Evolutionary conservation across 2,329 filamentous ascomycete genomes (phyloP).

Genomic region (Talaromyces verruculosus): DNA sequence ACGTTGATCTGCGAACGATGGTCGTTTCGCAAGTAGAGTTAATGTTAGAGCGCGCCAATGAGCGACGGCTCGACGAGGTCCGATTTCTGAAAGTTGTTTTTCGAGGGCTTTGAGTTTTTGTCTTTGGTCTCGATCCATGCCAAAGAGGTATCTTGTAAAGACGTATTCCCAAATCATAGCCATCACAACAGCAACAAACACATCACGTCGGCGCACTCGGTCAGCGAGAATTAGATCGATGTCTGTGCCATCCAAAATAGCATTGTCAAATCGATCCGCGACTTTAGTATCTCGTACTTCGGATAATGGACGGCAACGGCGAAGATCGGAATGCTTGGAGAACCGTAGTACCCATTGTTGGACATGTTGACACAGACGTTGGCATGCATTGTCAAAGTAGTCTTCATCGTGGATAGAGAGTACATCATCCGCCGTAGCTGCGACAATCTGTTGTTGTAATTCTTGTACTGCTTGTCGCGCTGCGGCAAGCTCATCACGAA

Average conservation of each 20-base stretch:
- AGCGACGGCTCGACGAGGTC: slow-evolving; percentile 82
- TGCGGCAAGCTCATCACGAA: slow-evolving; percentile 74
- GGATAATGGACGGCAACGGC: slow-evolving; percentile 75
- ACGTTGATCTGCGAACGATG: slow-evolving; percentile 77
- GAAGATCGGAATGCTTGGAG: slow-evolving; percentile 94
- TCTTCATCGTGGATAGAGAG: slow-evolving; percentile 82
- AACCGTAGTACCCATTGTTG: slow-evolving; percentile 98
- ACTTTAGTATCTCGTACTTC: slow-evolving; percentile 91
- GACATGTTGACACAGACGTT: slow-evolving; percentile 91
- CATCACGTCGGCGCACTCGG: slow-evolving; percentile 81
- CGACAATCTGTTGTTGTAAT: slow-evolving; percentile 60
- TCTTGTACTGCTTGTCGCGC: slow-evolving; percentile 63
- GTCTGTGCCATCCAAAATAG: slow-evolving; percentile 89
- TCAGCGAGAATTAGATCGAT: slow-evolving; percentile 86
- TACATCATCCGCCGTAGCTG: slow-evolving; percentile 66
- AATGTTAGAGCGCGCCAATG: slow-evolving; percentile 96
- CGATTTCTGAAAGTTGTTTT: slow-evolving; percentile 85
- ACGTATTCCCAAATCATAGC: slow-evolving; percentile 99
- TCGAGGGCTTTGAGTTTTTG: slow-evolving; percentile 96
- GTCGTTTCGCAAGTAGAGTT: slow-evolving; percentile 78
- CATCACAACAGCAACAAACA: slow-evolving; percentile 99
- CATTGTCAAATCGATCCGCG: slow-evolving; percentile 90
- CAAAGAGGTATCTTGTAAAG: slow-evolving; percentile 96
- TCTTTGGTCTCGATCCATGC: slow-evolving; percentile 95
- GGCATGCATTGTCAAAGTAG: slow-evolving; percentile 91